These are phyloP conservation scores for Pichia cephalocereana DNA, from an alignment of 805 yeast genomes.

Conservation along the genomic window DNA sequence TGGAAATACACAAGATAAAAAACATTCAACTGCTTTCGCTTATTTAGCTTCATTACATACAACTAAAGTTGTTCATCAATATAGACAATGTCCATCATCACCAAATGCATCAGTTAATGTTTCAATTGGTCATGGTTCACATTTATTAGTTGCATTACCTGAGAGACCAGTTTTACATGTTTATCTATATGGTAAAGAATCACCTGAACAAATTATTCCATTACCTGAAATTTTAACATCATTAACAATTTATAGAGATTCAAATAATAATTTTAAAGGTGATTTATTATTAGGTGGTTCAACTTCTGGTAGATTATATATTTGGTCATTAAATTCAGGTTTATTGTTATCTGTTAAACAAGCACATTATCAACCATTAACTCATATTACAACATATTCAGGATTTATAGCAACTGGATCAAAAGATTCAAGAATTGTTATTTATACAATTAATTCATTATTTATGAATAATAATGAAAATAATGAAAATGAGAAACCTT, in stretches of 20 bases:
- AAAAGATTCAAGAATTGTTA: constrained; percentile 64
- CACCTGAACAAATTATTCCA: constrained; percentile 72
- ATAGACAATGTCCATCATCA: constrained; percentile 43
- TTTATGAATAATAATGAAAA: constrained; percentile 2
- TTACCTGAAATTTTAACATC: constrained; percentile 71
- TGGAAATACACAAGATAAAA: constrained; percentile 36
- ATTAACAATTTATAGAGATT: constrained; percentile 27
- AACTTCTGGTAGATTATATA: constrained; percentile 61
- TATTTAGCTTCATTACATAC: constrained; percentile 37
- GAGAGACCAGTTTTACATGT: constrained; percentile 68
- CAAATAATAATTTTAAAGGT: constrained; percentile 3
- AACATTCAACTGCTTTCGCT: constrained; percentile 25
- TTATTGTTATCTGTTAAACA: constrained; percentile 60
- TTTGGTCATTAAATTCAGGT: constrained; percentile 85
- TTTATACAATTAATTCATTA: constrained; percentile 43
- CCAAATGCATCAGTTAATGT: constrained; percentile 38
- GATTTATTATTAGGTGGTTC: constrained; percentile 61
- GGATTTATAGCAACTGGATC: constrained; percentile 70
- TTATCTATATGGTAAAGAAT: constrained; percentile 60
- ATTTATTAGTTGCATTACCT: constrained; percentile 55
- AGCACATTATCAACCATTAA: constrained; percentile 75
- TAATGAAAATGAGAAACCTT: constrained; percentile 41
- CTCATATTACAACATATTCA: constrained; percentile 50
- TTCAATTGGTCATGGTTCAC: constrained; percentile 38
- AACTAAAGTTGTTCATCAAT: constrained; percentile 39